These are phyloP conservation scores for Nepenthes gracilis DNA, from an alignment of 148 eudicot genomes.

Conservation along the genomic window DNA sequence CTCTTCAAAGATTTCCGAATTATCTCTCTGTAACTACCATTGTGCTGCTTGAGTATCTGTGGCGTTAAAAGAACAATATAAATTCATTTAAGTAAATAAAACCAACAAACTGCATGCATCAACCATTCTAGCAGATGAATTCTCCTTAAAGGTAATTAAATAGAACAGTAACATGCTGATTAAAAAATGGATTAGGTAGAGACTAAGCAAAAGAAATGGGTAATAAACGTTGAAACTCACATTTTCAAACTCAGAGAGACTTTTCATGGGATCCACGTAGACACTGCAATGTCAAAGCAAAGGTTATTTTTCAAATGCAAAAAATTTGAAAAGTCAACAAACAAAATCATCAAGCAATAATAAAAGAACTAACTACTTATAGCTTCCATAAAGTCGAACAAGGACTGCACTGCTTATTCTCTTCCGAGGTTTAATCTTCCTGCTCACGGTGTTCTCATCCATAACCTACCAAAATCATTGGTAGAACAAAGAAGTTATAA, in stretches of 20 bases:
- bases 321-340: slow-evolving; percentile 1
- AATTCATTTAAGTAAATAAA: not conserved
- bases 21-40: slow-evolving; percentile 28
- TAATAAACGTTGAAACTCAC: slow-evolving; percentile 18
- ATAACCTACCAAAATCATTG: slow-evolving; percentile 29
- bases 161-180: no score
- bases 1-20: slow-evolving; percentile 34
- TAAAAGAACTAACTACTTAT: slow-evolving; percentile 34
- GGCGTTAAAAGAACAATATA: slow-evolving; percentile 3
- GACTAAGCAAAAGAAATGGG: not conserved
- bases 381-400: slow-evolving; percentile 73
- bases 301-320: not conserved
- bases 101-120: not conserved
- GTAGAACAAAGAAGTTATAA: not conserved
- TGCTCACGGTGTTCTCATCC: slow-evolving; percentile 31
- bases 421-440: slow-evolving; percentile 29
- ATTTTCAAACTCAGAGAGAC: slow-evolving; percentile 27
- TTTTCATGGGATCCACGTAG: slow-evolving; percentile 32
- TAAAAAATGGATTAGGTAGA: no score
- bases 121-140: not conserved
- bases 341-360: not conserved
- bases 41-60: slow-evolving; percentile 39
- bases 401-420: slow-evolving; percentile 31
- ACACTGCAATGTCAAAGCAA: slow-evolving; percentile 21
- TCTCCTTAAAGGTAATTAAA: no score